Conservation (phyloP, 805 yeast genomes). For the Pichia scutulata region DNA sequence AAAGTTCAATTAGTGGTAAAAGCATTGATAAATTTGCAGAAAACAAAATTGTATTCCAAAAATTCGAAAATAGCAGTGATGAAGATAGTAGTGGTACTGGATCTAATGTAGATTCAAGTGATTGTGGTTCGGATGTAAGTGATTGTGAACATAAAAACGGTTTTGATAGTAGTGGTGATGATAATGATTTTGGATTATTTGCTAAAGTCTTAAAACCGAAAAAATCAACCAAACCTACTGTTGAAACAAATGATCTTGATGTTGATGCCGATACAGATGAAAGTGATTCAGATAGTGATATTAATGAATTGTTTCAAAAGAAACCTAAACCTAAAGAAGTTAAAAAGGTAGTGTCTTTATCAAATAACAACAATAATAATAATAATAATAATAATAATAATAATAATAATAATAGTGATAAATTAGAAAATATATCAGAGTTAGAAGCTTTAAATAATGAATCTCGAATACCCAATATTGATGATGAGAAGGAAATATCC, state of each 20-base stretch:
- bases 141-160: neutral
- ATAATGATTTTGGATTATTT: conserved; percentile 31
- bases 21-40: conserved; percentile 53
- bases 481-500: conserved; percentile 11
- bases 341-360: no score
- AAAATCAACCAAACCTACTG: no score
- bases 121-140: neutral
- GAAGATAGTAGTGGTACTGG: neutral
- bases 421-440: neutral
- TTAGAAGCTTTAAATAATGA: neutral
- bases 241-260: no score
- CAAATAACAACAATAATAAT: no score
- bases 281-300: conserved; percentile 19
- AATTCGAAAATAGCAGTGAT: conserved; percentile 3
- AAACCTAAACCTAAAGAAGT: neutral
- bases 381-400: no score
- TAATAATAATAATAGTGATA: no score
- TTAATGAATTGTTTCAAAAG: neutral
- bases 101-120: no score
- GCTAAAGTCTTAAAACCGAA: conserved; percentile 53
- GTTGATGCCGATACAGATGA: conserved; percentile 27
- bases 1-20: conserved; percentile 8
- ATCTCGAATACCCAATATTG: neutral
- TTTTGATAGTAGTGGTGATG: neutral
- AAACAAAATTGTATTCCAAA: conserved; percentile 61